These are phyloP conservation scores for Aspergillus awamori DNA, from an alignment of 2,329 filamentous ascomycete genomes.

Conservation along the genomic window DNA sequence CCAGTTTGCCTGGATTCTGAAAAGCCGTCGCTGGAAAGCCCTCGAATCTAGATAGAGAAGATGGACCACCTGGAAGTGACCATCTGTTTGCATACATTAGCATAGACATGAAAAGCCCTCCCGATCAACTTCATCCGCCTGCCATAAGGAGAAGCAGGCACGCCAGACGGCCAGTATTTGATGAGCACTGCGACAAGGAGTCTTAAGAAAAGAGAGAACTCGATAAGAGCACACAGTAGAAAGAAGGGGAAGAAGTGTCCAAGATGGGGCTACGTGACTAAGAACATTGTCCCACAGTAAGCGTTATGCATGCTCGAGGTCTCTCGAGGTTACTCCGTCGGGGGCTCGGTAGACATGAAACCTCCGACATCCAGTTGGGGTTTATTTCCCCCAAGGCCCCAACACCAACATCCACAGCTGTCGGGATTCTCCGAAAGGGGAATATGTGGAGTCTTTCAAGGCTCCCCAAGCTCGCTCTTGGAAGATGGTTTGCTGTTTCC, in stretches of 20 bases:
- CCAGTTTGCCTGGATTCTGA: conserved; percentile 33
- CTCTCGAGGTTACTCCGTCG: background rate
- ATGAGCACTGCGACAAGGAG: background rate
- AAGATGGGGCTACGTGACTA: background rate
- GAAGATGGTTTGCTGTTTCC: background rate
- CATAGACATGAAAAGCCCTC: background rate
- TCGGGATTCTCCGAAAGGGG: background rate
- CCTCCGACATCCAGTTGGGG: conserved; percentile 8
- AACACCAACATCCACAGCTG: background rate
- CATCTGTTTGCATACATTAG: background rate
- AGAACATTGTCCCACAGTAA: background rate
- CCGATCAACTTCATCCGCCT: background rate
- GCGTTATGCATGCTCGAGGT: background rate
- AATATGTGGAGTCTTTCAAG: background rate
- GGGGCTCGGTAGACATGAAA: conserved; percentile 13
- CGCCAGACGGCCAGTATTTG: background rate
- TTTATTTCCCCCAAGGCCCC: background rate
- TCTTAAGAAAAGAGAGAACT: background rate
- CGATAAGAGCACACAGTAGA: background rate
- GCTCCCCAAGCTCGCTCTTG: background rate
- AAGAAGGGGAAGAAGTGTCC: background rate
- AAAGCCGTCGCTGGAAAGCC: too few species aligned
- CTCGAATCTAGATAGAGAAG: background rate
- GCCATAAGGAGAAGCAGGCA: background rate
- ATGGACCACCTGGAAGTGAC: background rate